A percentile compares a stretch with the other conserved stretches of the same genome.
phyloP scores from a whole-genome alignment of 495 filamentous ascomycete species.

The Penicillium maclennaniae region DNA sequence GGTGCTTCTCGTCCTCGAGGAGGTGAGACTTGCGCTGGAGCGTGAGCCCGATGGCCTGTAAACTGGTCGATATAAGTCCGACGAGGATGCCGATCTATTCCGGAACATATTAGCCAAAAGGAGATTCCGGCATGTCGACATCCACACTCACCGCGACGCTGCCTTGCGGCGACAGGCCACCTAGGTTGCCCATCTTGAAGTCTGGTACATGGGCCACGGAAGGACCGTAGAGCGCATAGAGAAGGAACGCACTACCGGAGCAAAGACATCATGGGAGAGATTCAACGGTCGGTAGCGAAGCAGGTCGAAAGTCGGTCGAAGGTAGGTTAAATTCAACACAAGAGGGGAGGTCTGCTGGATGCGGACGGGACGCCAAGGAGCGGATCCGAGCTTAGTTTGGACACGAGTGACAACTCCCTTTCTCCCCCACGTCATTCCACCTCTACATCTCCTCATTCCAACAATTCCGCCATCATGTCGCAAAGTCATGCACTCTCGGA shows the following conservation, averaged over 20 bases:
- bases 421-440: constrained; percentile 24
- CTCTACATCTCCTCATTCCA: constrained; percentile 19
- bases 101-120: constrained; percentile 11
- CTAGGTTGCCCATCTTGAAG: constrained; percentile 65
- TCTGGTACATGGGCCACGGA: constrained; percentile 32
- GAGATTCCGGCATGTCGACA: neutral
- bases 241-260: constrained; percentile 15
- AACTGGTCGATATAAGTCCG: constrained; percentile 84
- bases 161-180: constrained; percentile 78
- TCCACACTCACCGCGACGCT: constrained; percentile 70
- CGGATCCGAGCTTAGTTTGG: constrained; percentile 27
- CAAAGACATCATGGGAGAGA: constrained; percentile 24
- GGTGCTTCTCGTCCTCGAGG: constrained; percentile 88
- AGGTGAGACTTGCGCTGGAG: constrained; percentile 98
- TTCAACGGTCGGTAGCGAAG: constrained; percentile 6
- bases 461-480: constrained; percentile 65
- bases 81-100: constrained; percentile 83
- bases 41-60: constrained; percentile 95
- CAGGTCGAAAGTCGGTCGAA: constrained; percentile 2
- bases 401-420: constrained; percentile 12
- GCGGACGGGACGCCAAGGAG: constrained; percentile 24
- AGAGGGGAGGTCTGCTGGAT: constrained; percentile 14
- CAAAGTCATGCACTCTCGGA: constrained; percentile 90
- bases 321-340: neutral
- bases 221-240: constrained; percentile 17